Conservation (phyloP, 2,329 filamentous ascomycete species). For the Apiospora sp. region DNA sequence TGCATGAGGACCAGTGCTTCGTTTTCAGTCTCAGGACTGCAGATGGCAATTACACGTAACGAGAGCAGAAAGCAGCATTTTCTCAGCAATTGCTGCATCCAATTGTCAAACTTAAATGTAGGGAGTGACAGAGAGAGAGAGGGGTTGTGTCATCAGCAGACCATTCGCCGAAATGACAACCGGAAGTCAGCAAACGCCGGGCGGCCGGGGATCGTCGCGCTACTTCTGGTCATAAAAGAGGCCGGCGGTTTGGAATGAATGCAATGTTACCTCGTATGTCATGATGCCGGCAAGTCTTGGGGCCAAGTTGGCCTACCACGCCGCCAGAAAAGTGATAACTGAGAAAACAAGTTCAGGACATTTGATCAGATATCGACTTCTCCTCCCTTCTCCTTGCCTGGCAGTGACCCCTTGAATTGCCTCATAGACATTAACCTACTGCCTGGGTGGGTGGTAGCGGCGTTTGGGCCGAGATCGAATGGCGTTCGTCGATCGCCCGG, state of each 20-base stretch:
- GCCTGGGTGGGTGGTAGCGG: not conserved
- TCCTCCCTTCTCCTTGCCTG: not conserved
- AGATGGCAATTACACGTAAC: constrained; percentile 14
- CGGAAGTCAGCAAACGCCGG: constrained; percentile 5
- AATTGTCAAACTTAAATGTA: not conserved
- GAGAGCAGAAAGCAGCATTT: not conserved
- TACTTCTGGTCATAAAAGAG: not conserved
- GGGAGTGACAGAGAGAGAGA: not conserved
- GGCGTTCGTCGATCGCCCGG: constrained; percentile 13
- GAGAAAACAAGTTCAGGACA: not conserved
- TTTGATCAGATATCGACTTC: constrained; percentile 6
- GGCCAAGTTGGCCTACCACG: not conserved
- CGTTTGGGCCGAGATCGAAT: constrained; percentile 11
- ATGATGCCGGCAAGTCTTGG: not conserved
- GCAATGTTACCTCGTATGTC: not conserved
- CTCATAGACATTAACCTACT: not conserved
- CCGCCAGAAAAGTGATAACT: not conserved
- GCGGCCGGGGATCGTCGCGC: not conserved
- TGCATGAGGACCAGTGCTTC: constrained; percentile 14
- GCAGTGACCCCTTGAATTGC: not conserved
- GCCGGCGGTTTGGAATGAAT: not conserved
- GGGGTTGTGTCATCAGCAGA: not conserved
- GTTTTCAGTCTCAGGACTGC: constrained; percentile 14
- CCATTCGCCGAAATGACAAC: constrained; percentile 5
- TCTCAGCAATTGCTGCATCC: not conserved